Base-by-base conservation (phyloP, 495 filamentous ascomycete species). In the Aspergillus steynii region DNA sequence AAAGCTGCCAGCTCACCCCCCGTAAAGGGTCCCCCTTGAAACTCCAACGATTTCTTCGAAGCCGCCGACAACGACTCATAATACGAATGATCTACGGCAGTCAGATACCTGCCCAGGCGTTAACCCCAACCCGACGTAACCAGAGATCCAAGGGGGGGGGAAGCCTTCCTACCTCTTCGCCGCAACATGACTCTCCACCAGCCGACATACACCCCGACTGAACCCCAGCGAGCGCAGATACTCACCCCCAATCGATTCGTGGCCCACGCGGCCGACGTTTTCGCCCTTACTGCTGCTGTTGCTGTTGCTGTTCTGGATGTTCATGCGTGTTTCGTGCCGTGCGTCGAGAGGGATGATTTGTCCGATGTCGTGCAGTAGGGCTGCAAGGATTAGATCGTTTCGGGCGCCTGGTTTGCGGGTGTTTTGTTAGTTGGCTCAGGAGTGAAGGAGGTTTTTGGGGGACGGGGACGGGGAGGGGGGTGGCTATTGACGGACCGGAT, bases 341-440 rank as follows among this genome's bases (percentile, higher is more conserved):
- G 65, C 59, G 47, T 70, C 65, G 14, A 68, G 52, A 4, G 66
- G 74, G 20, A 75, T 70, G 57, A 80, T 79, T 42, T 80, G 78
- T 26, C 78, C 78, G 47, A 80, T 74, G 56, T 80, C 78, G 57
- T 81, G 79, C 6, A 81, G 61, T 26, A 82, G 63, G 8, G 77
- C 77, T 2, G 77, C 77, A 46, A 80, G 68, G 1, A 78, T 65
- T 2, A 75, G 69, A 15, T 77, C 77, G 51, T 71, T 69, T 34
- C 71, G 66, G 7, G 67, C 68, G 6, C 65, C 66, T 69, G 62
- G 34, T 27, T 53, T 56, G 7, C 42, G 7, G n/a, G 59, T 27
- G 37, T 48, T 61, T 25, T 68, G 51, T 5, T 57, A 32, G 29
- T 42, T 29, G 10, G 5, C 5, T 29, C 26, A 45, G 15, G 14